Percentiles rank a stretch among this genome's conserved stretches.
These are phyloP conservation scores for Termitomyces bulborhizus DNA, from an alignment of 768 basidiomycete genomes.

Conservation along the genomic window DNA sequence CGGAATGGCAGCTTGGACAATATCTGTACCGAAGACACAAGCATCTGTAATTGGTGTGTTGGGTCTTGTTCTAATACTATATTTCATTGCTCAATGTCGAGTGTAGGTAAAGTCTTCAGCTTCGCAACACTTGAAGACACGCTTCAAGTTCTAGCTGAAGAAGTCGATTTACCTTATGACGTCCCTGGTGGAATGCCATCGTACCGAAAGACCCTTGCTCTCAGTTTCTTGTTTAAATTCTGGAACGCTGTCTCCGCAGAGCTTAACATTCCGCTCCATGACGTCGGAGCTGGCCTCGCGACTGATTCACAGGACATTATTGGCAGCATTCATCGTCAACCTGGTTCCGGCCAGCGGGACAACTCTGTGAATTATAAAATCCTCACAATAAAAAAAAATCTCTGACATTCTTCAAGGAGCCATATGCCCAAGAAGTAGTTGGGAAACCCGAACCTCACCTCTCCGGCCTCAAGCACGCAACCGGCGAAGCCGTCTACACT, in stretches of 20 bases:
- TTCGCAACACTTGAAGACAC: slow-evolving; percentile 7
- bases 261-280: slow-evolving; percentile 7
- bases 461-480: slow-evolving; percentile 12
- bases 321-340: slow-evolving; percentile 10
- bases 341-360: slow-evolving; percentile 6
- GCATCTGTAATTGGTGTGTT: slow-evolving; percentile 5
- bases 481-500: slow-evolving; percentile 12
- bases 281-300: background rate
- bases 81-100: background rate
- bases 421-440: slow-evolving; percentile 13
- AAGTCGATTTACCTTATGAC: slow-evolving; percentile 10
- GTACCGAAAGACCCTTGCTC: slow-evolving; percentile 12
- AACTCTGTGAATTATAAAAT: slow-evolving; percentile 4
- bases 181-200: slow-evolving; percentile 14
- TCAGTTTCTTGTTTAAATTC: slow-evolving; percentile 14
- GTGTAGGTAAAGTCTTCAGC: slow-evolving; percentile 7
- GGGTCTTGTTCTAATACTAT: background rate
- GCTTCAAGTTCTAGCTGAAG: slow-evolving; percentile 6
- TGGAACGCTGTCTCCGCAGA: slow-evolving; percentile 12
- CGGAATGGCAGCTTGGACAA: slow-evolving; percentile 13
- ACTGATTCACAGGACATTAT: slow-evolving; percentile 5
- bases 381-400: too few relatives aligned
- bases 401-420: slow-evolving; percentile 5
- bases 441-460: slow-evolving; percentile 13
- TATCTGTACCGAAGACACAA: slow-evolving; percentile 10